These are phyloP conservation scores for Beauveria brongniartii DNA, from an alignment of 2,329 filamentous ascomycete genomes.

Conservation along the genomic window DNA sequence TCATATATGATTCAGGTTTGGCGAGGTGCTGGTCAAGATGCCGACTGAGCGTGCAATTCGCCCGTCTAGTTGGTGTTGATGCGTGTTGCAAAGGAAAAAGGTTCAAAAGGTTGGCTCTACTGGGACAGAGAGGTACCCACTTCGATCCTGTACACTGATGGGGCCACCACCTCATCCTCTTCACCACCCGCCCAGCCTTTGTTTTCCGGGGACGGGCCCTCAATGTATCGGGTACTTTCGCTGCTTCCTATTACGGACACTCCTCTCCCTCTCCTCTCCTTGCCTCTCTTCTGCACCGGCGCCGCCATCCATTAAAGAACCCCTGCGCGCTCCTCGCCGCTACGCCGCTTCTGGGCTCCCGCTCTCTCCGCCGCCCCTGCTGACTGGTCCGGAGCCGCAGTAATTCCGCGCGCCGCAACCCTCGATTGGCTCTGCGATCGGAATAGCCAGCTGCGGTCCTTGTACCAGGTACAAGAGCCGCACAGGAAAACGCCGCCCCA, in stretches of 20 bases:
- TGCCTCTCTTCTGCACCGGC: neutral
- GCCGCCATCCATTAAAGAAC: neutral
- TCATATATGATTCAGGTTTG: neutral
- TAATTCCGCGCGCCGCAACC: slow-evolving; percentile 8
- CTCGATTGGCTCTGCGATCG: slow-evolving; percentile 5
- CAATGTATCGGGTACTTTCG: neutral
- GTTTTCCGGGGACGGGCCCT: neutral
- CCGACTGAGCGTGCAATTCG: neutral
- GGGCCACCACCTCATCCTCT: too few species aligned
- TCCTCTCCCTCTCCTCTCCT: neutral
- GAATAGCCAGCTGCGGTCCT: neutral
- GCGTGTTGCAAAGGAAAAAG: neutral
- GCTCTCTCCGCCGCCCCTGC: neutral
- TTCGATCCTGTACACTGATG: neutral
- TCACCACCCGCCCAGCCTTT: neutral
- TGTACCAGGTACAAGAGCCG: slow-evolving; percentile 4
- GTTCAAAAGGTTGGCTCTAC: neutral
- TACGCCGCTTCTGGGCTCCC: neutral
- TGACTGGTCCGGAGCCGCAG: slow-evolving; percentile 8
- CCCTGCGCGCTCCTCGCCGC: neutral
- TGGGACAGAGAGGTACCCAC: neutral
- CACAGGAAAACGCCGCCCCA: too few species aligned
- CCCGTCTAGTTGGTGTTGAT: neutral
- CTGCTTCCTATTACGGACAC: slow-evolving; percentile 1
- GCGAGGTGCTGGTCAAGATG: neutral